A percentile compares a stretch with the other conserved stretches of the same genome.
phyloP scores from a whole-genome alignment of 345 rosid genomes.

The Pistacia vera region DNA sequence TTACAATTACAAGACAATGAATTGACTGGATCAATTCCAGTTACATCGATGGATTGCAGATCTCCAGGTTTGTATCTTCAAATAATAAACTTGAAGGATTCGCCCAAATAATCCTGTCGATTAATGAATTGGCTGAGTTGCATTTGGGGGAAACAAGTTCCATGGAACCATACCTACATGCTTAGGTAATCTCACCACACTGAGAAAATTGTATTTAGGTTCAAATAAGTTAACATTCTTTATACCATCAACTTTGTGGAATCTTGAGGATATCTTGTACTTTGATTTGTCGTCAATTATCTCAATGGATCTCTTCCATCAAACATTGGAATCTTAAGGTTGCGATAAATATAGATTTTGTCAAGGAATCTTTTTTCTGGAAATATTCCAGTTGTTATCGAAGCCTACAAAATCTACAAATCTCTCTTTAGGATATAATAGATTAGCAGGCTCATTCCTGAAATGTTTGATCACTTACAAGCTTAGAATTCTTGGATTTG shows the following conservation, averaged over 20 bases:
- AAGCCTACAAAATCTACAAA: background rate
- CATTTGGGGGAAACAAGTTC: background rate
- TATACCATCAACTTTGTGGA: slow-evolving; percentile 13
- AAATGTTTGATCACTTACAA: slow-evolving; percentile 8
- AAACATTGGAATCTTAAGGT: slow-evolving; percentile 9
- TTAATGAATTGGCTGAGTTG: background rate
- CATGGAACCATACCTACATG: background rate
- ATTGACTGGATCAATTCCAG: slow-evolving; percentile 17
- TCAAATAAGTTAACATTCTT: slow-evolving; percentile 7
- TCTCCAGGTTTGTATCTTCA: slow-evolving; percentile 2
- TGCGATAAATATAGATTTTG: background rate
- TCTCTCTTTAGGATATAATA: background rate
- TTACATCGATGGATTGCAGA: slow-evolving; percentile 1
- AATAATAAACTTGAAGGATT: too few species aligned
- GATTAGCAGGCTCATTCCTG: slow-evolving; percentile 17
- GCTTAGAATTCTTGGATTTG: slow-evolving; percentile 20
- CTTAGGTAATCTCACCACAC: slow-evolving; percentile 6
- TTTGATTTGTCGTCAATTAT: slow-evolving; percentile 9
- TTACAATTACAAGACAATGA: slow-evolving; percentile 9
- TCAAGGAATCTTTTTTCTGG: slow-evolving; percentile 14
- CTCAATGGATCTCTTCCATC: slow-evolving; percentile 3
- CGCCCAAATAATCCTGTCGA: too few species aligned
- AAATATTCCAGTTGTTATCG: slow-evolving; percentile 2
- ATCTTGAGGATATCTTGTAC: background rate
- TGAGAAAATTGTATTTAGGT: background rate